These are phyloP conservation scores for Moricandia arvensis DNA, from an alignment of 345 rosid genomes.

Conservation along the genomic window DNA sequence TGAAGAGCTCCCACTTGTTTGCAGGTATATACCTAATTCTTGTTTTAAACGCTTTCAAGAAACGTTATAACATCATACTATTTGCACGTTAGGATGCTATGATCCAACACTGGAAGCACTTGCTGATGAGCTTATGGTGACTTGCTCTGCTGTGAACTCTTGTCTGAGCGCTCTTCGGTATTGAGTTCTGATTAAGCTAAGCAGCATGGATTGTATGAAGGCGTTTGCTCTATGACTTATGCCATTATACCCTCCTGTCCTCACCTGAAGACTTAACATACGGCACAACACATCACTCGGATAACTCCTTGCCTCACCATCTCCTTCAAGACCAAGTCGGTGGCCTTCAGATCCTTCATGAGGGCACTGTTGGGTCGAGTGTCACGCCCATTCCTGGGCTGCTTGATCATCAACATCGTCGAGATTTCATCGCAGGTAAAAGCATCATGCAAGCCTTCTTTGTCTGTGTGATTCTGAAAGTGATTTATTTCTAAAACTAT, in stretches of 20 bases:
- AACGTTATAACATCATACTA: background rate
- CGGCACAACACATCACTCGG: slow-evolving; percentile 37
- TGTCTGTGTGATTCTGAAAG: too few relatives aligned
- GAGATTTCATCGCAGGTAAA: slow-evolving; percentile 40
- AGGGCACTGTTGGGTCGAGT: slow-evolving; percentile 42
- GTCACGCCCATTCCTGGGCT: slow-evolving; percentile 32
- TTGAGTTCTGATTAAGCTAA: slow-evolving; percentile 31
- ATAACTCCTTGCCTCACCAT: slow-evolving; percentile 38
- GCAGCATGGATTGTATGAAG: slow-evolving; percentile 33
- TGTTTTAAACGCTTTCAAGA: too few relatives aligned
- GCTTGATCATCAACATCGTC: slow-evolving; percentile 41
- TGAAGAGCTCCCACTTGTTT: slow-evolving; percentile 48
- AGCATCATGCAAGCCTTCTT: too few relatives aligned
- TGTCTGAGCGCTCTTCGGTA: slow-evolving; percentile 51
- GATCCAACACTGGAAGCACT: slow-evolving; percentile 37
- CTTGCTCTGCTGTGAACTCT: slow-evolving; percentile 33
- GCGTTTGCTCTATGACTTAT: slow-evolving; percentile 15
- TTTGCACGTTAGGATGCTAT: slow-evolving; percentile 33
- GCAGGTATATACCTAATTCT: slow-evolving; percentile 33
- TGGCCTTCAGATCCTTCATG: slow-evolving; percentile 48
- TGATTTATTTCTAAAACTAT: too few relatives aligned
- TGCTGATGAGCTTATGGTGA: slow-evolving; percentile 37
- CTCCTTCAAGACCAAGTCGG: slow-evolving; percentile 53
- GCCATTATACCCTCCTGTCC: slow-evolving; percentile 56
- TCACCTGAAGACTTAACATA: slow-evolving; percentile 44